Evolutionary conservation across 176 grass and related monocot genomes (phyloP), one percentile per base, ranked within the genome.

Genomic region (Zoysia pacifica): DNA sequence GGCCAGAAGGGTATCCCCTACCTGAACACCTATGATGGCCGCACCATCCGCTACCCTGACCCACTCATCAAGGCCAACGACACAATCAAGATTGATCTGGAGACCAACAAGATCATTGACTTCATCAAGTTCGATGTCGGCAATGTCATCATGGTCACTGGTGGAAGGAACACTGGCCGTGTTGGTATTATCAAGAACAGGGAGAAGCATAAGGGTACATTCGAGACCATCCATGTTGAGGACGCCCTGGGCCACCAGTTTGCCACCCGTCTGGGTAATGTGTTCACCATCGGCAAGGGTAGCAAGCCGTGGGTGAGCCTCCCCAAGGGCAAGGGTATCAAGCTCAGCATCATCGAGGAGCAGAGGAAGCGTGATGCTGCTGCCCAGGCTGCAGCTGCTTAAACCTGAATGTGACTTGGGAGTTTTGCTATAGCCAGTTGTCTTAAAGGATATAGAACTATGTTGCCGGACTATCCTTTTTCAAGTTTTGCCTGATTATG

Each of bases 121-220:
- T 94, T 94, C 82, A 88, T 94, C 70, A 90, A 90, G 56, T 91
- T 94, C 3, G 91, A 93, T 2, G 88, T 91, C 0, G 88, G 91
- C 0, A 91, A 90, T 58, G 58, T 84, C 0, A 79, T 93, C 72
- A 91, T 93, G 91, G 85, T 94, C 59, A 94, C 88, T 18, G 88
- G 91, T 48, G 82, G 88, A 11, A 84, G 85, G 55, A 94, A 91
- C 70, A 93, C 82, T 10, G 91, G 91, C 5, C 78, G 88, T 49
- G 71, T 91, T 42, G 91, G 91, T 55, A 79, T 93, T 42, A 90
- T 88, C 38, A 93, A 88, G 82, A 88, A 83, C 59, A 81, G 91
- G 62, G 91, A 93, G 59, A 93, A 90, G 87, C 88, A 93, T 46
- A 80, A 88, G 88, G 91, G 91, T 58, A 90, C 75, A 82, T 93